These are phyloP conservation scores for Micractinium conductrix DNA, from an alignment of 139 green algal genomes.

Conservation along the genomic window DNA sequence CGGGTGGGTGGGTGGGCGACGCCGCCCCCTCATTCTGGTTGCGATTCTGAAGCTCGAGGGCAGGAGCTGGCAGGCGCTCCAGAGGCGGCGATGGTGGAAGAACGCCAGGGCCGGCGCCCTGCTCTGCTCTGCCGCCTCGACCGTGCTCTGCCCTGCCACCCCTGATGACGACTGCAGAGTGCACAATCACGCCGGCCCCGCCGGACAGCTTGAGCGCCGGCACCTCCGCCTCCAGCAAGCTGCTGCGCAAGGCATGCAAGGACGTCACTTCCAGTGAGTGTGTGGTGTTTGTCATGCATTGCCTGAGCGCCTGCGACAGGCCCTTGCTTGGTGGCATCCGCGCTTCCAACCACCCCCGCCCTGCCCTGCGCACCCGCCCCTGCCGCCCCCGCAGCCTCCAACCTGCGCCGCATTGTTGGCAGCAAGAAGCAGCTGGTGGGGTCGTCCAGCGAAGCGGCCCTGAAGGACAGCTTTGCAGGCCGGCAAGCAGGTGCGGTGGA, in stretches of 20 bases:
- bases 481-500: neutral
- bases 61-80: too few species aligned
- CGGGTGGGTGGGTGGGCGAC: conserved; percentile 4
- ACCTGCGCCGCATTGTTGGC: conserved; percentile 24
- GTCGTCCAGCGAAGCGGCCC: neutral
- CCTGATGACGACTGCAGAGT: conserved; percentile 22
- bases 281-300: too few species aligned
- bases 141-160: too few species aligned
- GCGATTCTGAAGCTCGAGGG: too few species aligned
- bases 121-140: too few species aligned
- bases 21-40: too few species aligned
- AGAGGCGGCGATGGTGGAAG: neutral
- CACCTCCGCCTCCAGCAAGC: neutral
- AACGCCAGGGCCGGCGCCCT: too few species aligned
- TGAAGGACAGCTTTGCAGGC: neutral
- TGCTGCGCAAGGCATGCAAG: conserved; percentile 47
- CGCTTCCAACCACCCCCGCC: too few species aligned
- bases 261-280: conserved; percentile 40
- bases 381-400: neutral
- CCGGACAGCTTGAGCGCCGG: conserved; percentile 33
- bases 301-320: too few species aligned
- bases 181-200: conserved; percentile 46
- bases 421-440: conserved; percentile 1
- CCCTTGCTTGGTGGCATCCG: neutral
- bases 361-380: neutral